Conservation (phyloP, 2,329 filamentous ascomycete species). For the Truncatella angustata region DNA sequence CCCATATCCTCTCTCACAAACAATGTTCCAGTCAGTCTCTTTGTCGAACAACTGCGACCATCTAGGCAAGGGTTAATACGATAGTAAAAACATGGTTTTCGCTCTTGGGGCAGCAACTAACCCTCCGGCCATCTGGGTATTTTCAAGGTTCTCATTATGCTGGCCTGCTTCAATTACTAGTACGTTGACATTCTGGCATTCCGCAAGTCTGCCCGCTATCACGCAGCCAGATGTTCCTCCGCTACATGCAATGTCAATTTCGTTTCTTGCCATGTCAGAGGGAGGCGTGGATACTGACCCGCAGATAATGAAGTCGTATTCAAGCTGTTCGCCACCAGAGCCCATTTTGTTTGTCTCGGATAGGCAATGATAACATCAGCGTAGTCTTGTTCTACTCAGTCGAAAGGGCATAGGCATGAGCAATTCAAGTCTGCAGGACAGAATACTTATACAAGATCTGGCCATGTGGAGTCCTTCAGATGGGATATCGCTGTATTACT, state of each 20-base stretch:
- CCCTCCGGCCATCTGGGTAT: slow-evolving; percentile 50
- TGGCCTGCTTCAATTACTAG: slow-evolving; percentile 37
- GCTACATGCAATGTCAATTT: slow-evolving; percentile 16
- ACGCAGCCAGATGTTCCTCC: slow-evolving; percentile 37
- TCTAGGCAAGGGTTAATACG: background rate
- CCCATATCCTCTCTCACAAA: background rate
- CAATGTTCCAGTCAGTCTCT: slow-evolving; percentile 9
- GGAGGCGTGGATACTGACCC: slow-evolving; percentile 25
- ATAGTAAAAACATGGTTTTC: too few relatives aligned
- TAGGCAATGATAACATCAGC: background rate
- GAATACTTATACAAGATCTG: too few relatives aligned
- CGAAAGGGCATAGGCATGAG: too few relatives aligned
- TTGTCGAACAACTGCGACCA: background rate
- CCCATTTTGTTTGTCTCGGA: background rate
- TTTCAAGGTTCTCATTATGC: slow-evolving; percentile 43
- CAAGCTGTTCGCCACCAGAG: background rate
- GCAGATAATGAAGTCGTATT: slow-evolving; percentile 33
- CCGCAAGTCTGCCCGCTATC: slow-evolving; percentile 35
- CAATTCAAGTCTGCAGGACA: too few relatives aligned
- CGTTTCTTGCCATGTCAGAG: too few relatives aligned
- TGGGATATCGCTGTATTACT: too few relatives aligned
- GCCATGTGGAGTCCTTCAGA: too few relatives aligned
- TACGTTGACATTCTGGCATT: slow-evolving; percentile 27
- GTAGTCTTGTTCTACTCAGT: background rate
- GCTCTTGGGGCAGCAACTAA: slow-evolving; percentile 20